These are phyloP conservation scores for Globisporangium emineosum DNA, from an alignment of 352 stramenopile genomes.

Conservation along the genomic window DNA sequence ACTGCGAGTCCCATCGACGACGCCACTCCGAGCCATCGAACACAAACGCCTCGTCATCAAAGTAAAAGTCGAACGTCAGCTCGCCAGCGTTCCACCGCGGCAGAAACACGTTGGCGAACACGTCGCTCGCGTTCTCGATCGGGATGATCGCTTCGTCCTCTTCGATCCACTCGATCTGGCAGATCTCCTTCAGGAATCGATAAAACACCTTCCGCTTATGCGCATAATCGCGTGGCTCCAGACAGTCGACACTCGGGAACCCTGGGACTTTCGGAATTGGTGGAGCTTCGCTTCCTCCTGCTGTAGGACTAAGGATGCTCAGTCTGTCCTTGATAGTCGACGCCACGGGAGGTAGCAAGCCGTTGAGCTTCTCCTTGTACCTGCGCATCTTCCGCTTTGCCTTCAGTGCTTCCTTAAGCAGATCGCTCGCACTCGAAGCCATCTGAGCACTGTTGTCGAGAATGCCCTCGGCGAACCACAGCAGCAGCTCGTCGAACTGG, in stretches of 20 bases:
- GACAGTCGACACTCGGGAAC: slow-evolving; percentile 28
- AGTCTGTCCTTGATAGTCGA: slow-evolving; percentile 12
- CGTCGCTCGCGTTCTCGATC: slow-evolving; percentile 33
- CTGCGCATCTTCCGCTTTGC: slow-evolving; percentile 40
- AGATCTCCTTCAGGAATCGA: slow-evolving; percentile 48
- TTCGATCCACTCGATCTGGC: slow-evolving; percentile 40
- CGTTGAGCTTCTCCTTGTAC: slow-evolving; percentile 40
- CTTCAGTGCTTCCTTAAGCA: slow-evolving; percentile 38
- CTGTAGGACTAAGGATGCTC: not conserved
- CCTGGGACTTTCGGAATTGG: slow-evolving; percentile 26
- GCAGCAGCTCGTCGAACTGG: slow-evolving; percentile 42
- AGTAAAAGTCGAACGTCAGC: slow-evolving; percentile 57
- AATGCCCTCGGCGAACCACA: slow-evolving; percentile 37
- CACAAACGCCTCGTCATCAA: slow-evolving; percentile 46
- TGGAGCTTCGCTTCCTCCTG: not conserved
- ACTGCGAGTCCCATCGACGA: slow-evolving; percentile 28
- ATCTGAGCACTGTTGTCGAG: slow-evolving; percentile 18
- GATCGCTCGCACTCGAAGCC: slow-evolving; percentile 13
- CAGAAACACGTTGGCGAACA: slow-evolving; percentile 43
- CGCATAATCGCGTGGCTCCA: slow-evolving; percentile 33
- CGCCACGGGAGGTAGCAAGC: slow-evolving; percentile 22
- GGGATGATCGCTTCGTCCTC: slow-evolving; percentile 44
- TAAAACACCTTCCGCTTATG: slow-evolving; percentile 44
- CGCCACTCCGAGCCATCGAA: slow-evolving; percentile 35
- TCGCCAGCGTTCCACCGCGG: slow-evolving; percentile 43